These are phyloP conservation scores for Trametes polyzona DNA, from an alignment of 1,284 basidiomycete species.

Conservation along the genomic window DNA sequence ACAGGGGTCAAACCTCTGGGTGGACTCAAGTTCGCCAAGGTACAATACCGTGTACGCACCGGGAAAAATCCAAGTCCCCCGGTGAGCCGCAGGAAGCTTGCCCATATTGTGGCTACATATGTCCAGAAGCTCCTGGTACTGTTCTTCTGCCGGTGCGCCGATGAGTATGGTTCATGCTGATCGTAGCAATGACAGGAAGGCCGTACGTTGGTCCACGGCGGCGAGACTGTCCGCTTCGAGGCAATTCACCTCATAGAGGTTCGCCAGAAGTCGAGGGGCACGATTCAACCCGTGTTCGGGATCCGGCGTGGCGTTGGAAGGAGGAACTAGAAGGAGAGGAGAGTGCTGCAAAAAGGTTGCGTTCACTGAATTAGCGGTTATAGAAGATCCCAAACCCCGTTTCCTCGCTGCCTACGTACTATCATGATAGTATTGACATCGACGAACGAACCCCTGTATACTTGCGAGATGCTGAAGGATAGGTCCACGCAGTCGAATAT, in stretches of 20 bases:
- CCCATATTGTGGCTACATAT: background rate
- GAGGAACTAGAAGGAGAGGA: no score
- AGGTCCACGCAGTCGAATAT: no score
- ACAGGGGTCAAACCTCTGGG: background rate
- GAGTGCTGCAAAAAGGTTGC: no score
- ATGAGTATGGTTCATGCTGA: background rate
- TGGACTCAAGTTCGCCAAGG: background rate
- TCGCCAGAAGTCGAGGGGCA: background rate
- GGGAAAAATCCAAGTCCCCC: background rate
- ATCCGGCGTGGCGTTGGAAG: background rate
- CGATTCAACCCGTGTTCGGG: background rate
- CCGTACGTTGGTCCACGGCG: background rate
- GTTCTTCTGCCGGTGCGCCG: no score
- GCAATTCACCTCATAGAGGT: background rate
- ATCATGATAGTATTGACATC: no score
- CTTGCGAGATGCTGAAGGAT: no score
- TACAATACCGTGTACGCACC: background rate
- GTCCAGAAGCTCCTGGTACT: background rate
- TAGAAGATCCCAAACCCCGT: no score
- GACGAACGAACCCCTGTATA: no score
- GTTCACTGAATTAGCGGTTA: background rate
- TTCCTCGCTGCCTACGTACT: no score
- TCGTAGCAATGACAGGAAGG: background rate
- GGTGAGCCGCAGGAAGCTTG: background rate
- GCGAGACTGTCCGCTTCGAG: background rate